These are phyloP conservation scores for Extremus antarcticus DNA, from an alignment of 495 filamentous ascomycete species.

Conservation along the genomic window DNA sequence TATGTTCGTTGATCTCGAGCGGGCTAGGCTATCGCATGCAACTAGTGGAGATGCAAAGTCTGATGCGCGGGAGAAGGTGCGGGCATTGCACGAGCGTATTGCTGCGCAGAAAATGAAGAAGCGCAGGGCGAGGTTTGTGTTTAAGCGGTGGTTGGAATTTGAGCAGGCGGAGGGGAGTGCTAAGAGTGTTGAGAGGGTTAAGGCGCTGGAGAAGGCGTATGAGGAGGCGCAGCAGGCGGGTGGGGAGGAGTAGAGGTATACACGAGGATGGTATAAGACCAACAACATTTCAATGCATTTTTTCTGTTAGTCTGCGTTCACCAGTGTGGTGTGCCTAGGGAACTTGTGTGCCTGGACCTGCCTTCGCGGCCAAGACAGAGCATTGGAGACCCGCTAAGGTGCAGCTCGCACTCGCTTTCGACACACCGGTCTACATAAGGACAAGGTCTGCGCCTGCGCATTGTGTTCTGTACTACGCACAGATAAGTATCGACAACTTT, in stretches of 20 bases:
- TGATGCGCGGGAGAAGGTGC: constrained; percentile 52
- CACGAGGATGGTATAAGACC: neutral
- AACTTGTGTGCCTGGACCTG: no score
- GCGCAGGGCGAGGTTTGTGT: constrained; percentile 25
- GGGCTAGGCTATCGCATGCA: constrained; percentile 1
- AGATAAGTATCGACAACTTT: no score
- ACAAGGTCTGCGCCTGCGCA: no score
- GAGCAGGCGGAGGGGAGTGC: constrained; percentile 27
- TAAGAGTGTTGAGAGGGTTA: constrained; percentile 25
- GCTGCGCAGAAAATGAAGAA: constrained; percentile 47
- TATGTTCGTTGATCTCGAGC: constrained; percentile 77
- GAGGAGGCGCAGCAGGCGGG: constrained; percentile 17
- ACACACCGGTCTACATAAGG: neutral
- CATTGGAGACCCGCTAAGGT: no score
- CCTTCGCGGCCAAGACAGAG: no score
- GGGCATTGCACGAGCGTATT: constrained; percentile 74
- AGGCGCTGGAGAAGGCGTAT: constrained; percentile 24
- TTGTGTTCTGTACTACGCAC: no score
- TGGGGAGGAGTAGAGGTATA: neutral
- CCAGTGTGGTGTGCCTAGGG: no score
- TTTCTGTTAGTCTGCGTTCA: no score
- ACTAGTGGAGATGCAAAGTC: constrained; percentile 36
- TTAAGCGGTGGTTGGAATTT: constrained; percentile 31
- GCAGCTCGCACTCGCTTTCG: neutral
- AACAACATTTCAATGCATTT: no score